These are phyloP conservation scores for Pilaira anomala DNA, from an alignment of 192 early-diverging fungal species.

Conservation along the genomic window DNA sequence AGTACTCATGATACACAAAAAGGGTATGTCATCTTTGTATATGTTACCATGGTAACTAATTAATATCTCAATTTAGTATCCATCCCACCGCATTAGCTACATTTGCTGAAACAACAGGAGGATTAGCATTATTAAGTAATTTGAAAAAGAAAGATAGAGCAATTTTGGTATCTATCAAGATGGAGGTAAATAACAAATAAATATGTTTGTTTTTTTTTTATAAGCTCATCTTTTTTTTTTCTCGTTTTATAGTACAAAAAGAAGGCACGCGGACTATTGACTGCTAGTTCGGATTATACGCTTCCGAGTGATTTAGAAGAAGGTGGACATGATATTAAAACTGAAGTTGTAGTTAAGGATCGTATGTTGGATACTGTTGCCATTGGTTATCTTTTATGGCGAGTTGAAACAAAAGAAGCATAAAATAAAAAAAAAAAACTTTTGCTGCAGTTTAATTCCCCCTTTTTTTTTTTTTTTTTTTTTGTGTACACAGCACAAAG, in stretches of 20 bases:
- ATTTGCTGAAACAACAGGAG: conserved; percentile 56
- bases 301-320: conserved; percentile 3
- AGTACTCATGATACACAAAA: conserved; percentile 49
- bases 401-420: conserved; percentile 35
- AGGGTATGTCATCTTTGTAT: conserved; percentile 16
- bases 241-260: conserved; percentile 36
- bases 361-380: conserved; percentile 47
- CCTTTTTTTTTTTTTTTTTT: too few species aligned
- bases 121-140: conserved; percentile 45
- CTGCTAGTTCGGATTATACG: conserved; percentile 35
- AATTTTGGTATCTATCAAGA: conserved; percentile 46
- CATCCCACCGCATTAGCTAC: conserved; percentile 52
- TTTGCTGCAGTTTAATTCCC: not conserved
- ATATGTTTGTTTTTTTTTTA: not conserved
- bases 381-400: conserved; percentile 44
- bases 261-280: conserved; percentile 41
- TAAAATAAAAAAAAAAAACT: not conserved
- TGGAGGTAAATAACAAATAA: conserved; percentile 41
- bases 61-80: conserved; percentile 32
- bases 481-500: not conserved
- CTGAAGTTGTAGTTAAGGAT: conserved; percentile 49
- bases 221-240: too few species aligned
- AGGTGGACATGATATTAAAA: conserved; percentile 30
- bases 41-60: not conserved
- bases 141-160: conserved; percentile 49